Conservation (phyloP, 2,329 filamentous ascomycete species). For the Apiospora aurea region DNA sequence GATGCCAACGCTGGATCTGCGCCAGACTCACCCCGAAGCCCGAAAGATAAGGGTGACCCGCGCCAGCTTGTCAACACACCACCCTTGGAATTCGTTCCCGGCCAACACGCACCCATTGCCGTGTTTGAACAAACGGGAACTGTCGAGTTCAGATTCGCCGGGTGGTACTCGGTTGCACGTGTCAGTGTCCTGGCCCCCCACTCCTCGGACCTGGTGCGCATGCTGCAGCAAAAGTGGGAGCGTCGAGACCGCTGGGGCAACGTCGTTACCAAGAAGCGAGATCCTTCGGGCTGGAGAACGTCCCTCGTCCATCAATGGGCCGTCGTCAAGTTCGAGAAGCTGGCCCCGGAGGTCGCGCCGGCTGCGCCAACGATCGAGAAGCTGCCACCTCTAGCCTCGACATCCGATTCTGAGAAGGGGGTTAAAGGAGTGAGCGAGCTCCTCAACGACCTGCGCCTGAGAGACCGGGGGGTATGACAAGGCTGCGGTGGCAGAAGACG, state of each 20-base stretch:
- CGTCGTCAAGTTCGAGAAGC: constrained; percentile 36
- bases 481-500: background rate
- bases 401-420: background rate
- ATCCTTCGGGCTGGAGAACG: constrained; percentile 28
- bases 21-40: constrained; percentile 28
- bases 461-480: background rate
- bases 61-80: constrained; percentile 30
- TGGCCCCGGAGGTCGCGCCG: constrained; percentile 27
- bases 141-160: constrained; percentile 34
- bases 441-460: constrained; percentile 32
- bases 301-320: constrained; percentile 35
- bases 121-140: constrained; percentile 33
- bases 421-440: constrained; percentile 30
- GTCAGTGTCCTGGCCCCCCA: constrained; percentile 37
- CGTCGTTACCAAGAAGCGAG: constrained; percentile 23
- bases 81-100: constrained; percentile 38
- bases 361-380: constrained; percentile 35
- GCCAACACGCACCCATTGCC: constrained; percentile 31
- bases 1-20: constrained; percentile 13
- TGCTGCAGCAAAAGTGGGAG: constrained; percentile 40
- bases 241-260: constrained; percentile 34
- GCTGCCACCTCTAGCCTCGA: background rate
- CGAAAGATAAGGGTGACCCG: background rate
- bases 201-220: constrained; percentile 36
- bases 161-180: constrained; percentile 37